Base-by-base conservation (phyloP, 495 filamentous ascomycete genomes). In the Schizothecium vesticola region DNA sequence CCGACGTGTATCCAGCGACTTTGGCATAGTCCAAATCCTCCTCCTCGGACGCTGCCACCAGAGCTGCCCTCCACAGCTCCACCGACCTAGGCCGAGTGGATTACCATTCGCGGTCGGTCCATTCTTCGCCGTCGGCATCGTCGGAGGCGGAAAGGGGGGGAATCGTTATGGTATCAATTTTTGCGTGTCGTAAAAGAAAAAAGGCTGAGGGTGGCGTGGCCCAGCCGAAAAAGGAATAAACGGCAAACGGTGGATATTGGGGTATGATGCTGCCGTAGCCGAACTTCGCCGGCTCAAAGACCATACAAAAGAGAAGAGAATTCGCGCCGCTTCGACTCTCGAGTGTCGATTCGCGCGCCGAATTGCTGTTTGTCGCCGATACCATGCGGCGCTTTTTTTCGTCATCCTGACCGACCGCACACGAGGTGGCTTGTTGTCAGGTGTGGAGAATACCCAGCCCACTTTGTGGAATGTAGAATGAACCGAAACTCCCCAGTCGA, bases 201-300 rank as follows among this genome's bases (percentile, higher is more conserved):
- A 51, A 51, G 43, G 43, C 16, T 19, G 43, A 51, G 43, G 43
- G 43, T 51, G 43, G 43, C 43, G 19, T 51, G 43, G 43, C 43
- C 25, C 24, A 58, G 24, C 51, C 23, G 13, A 24, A 31, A 56
- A 21, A 64, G 63, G 24, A 59, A 22, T 29, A 63, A 58, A 68
- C 59, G 29, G 19, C 16, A 61, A 33, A 67, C 68, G 62, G 56
- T 22, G 31, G 56, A 21, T 23, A 71, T 66, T 51, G 59, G 71
- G 71, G 66, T 73, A 70, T 73, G 71, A 69, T 73, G 63, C 57
- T 63, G 63, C 64, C 56, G 63, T 36, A 60, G 56, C n/a, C 23
- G 33, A 56, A 36, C 16, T 23, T 58, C 56, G 26, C 28, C 56
- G 13, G 59, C 43, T 58, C 5, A 56, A 63, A 69, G 16, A 33